Evolutionary conservation across 2,329 filamentous ascomycete species (phyloP).

Genomic region (Hortaea werneckii): DNA sequence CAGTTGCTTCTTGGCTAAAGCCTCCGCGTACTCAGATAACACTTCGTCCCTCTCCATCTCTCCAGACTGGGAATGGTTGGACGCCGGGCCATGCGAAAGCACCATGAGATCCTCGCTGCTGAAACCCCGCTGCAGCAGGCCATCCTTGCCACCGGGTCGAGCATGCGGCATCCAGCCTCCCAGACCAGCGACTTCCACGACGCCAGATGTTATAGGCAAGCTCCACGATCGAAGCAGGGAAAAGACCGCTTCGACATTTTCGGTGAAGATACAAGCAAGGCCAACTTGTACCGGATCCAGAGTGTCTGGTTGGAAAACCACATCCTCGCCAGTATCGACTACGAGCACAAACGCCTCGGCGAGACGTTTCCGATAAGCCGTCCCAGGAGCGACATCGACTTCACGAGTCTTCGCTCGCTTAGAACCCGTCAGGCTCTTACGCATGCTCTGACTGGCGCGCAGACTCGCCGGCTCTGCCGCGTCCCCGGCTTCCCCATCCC

Average conservation of each 20-base stretch:
- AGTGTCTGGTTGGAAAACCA: conserved; percentile 62
- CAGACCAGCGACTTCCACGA: conserved; percentile 74
- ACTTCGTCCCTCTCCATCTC: conserved; percentile 78
- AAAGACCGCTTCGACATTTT: conserved; percentile 66
- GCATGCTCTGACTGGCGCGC: conserved; percentile 26
- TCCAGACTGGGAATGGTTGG: conserved; percentile 36
- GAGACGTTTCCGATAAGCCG: conserved; percentile 66
- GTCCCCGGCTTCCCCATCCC: conserved; percentile 59
- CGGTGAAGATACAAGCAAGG: conserved; percentile 72
- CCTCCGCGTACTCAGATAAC: conserved; percentile 63
- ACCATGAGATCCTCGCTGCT: conserved; percentile 80
- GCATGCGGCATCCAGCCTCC: conserved; percentile 67
- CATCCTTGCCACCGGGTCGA: conserved; percentile 37
- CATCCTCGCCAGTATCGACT: conserved; percentile 54
- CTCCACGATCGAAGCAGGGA: conserved; percentile 71
- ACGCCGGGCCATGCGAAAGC: conserved; percentile 52
- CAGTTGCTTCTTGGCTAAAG: conserved; percentile 39
- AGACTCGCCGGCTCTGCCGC: conserved; percentile 33
- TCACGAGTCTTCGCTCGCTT: conserved; percentile 29
- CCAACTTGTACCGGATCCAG: conserved; percentile 69
- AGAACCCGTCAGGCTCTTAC: conserved; percentile 23
- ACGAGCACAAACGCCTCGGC: conserved; percentile 56
- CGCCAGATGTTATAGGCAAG: conserved; percentile 62
- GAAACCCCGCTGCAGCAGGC: conserved; percentile 51
- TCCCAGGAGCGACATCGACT: conserved; percentile 45